Percentiles rank a stretch among this genome's conserved stretches.
These are phyloP conservation scores for Geotrichum reessii DNA, from an alignment of 1,139 yeast genomes.

Conservation along the genomic window DNA sequence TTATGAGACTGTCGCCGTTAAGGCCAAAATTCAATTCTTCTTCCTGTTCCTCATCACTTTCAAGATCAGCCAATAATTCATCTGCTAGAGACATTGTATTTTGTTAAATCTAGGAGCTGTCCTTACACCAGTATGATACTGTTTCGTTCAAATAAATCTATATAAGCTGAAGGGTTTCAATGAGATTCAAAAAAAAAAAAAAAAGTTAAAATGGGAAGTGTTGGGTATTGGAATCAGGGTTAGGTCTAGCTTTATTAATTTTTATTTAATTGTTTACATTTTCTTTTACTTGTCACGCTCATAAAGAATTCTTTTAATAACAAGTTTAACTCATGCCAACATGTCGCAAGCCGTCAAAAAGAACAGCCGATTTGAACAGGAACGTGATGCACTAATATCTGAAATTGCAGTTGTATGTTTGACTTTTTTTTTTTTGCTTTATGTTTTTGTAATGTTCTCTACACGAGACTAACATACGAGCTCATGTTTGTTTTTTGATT, in stretches of 20 bases:
- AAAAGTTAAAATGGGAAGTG: neutral
- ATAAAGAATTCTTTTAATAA: neutral
- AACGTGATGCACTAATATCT: slow-evolving; percentile 40
- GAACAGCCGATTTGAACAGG: slow-evolving; percentile 39
- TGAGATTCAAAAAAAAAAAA: neutral
- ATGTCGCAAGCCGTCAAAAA: neutral
- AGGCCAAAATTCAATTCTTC: slow-evolving; percentile 20
- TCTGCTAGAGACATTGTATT: slow-evolving; percentile 35
- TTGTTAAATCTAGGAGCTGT: neutral
- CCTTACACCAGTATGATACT: neutral
- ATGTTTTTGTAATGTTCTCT: slow-evolving; percentile 4
- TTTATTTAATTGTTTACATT: neutral
- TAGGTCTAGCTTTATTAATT: neutral
- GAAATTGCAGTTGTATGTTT: slow-evolving; percentile 36
- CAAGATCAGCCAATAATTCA: slow-evolving; percentile 38
- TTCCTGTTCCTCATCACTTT: slow-evolving; percentile 28
- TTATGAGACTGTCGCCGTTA: neutral
- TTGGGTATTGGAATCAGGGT: neutral
- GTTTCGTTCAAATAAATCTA: neutral
- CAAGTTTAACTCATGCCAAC: neutral
- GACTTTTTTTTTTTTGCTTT: neutral
- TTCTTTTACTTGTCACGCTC: neutral
- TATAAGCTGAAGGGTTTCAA: neutral
- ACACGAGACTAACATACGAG: neutral
- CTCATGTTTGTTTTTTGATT: too few species aligned